Base-by-base conservation (phyloP, 108 stramenopile genomes). In the Cyclostephanos invisitatus region DNA sequence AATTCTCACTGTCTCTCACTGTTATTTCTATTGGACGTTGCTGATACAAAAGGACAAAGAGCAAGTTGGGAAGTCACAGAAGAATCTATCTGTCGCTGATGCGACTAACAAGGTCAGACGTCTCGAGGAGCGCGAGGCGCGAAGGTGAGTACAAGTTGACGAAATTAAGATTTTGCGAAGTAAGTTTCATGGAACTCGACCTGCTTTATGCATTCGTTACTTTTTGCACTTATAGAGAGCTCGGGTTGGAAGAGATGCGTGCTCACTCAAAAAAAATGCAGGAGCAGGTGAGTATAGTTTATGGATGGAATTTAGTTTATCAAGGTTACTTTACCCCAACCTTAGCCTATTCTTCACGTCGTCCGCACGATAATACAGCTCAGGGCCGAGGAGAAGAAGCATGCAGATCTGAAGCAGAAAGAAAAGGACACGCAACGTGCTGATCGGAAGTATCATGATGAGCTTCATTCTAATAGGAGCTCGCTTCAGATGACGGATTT, bases 251-350 rank as follows among this genome's bases (percentile, higher is more conserved):
- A 24, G 44, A 40, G 11, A 67, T 67, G 61, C 35, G 70, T 27
- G 69, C 27, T 35, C 71, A 55, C 40, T 51, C 60, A 10, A 78
- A 54, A 49, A 59, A 78, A 48, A 58, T 72, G 53, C 69, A 66
- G 37, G 47, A 80, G 38, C 67, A 68, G 60, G 71, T 68, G 11
- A 57, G 74, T 49, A 25, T 10, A 62, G 15, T 15, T 25, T 14
- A 50, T 51, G 14, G 8, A 38, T 42, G 46, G 21, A 27, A 38
- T 5, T 54, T 54, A 17, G 17, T 20, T 25, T 38, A 21, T 58
- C 24, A 7, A 25, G 9, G 8, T 46, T 24, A 2, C 11, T 32
- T 32, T n/a, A 58, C 24, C 44, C n/a, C 55, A 14, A 11, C 24
- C 32, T 55, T 54, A n/a, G 12, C 49, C 35, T 14, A 28, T 56